phyloP scores from a whole-genome alignment of 306 rosid species.

The Carpinus fangiana region DNA sequence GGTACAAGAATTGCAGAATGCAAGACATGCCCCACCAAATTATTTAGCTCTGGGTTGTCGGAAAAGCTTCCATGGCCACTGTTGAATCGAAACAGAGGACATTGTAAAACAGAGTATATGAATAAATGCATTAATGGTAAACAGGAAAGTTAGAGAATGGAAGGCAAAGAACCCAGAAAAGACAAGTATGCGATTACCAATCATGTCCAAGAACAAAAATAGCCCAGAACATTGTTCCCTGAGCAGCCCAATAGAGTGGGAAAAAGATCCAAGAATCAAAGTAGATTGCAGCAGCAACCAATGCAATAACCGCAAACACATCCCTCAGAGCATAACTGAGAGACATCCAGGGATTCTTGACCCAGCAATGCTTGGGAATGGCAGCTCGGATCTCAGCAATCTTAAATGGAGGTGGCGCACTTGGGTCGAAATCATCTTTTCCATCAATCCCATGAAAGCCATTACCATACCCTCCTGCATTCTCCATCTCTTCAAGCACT shows the following conservation, averaged over 20 bases:
- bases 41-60: conserved; percentile 49
- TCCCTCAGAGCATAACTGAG: conserved; percentile 72
- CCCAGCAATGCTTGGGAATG: conserved; percentile 91
- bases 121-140: background rate
- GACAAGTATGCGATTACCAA: conserved; percentile 44
- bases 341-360: conserved; percentile 75
- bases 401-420: conserved; percentile 84
- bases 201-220: conserved; percentile 94
- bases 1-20: conserved; percentile 93
- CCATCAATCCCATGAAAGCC: conserved; percentile 11
- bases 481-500: conserved; percentile 21
- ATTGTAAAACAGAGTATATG: no score
- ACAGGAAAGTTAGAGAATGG: background rate
- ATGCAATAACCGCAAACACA: conserved; percentile 37
- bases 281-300: conserved; percentile 46
- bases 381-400: conserved; percentile 84
- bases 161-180: background rate
- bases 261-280: conserved; percentile 56
- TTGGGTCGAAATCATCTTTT: conserved; percentile 59
- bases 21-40: conserved; percentile 75
- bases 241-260: conserved; percentile 79
- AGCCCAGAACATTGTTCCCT: conserved; percentile 99
- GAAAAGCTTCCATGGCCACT: conserved; percentile 99
- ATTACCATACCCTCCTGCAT: background rate
- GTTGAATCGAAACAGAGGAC: conserved; percentile 23